Conservation (phyloP, 2,329 filamentous ascomycete species). For the Alternaria arborescens region DNA sequence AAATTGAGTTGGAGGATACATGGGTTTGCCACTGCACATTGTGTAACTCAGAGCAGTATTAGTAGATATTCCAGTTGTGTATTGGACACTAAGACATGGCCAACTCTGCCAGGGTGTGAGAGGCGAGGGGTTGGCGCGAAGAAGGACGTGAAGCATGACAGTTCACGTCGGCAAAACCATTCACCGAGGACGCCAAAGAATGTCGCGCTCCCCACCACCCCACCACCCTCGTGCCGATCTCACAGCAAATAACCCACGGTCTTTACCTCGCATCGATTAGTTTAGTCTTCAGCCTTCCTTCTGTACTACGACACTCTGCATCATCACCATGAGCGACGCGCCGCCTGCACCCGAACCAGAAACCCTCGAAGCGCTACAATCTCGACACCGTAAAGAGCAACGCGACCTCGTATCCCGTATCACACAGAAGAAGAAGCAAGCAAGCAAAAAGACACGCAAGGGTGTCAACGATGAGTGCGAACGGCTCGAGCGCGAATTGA, state of each 20-base stretch:
- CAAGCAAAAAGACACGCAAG: slow-evolving; percentile 79
- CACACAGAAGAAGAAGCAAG: slow-evolving; percentile 96
- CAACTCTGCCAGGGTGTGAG: not conserved
- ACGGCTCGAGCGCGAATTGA: slow-evolving; percentile 63
- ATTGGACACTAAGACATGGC: not conserved
- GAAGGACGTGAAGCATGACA: not conserved
- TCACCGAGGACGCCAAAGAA: slow-evolving; percentile 13
- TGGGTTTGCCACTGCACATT: not conserved
- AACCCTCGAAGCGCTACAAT: slow-evolving; percentile 76
- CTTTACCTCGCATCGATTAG: slow-evolving; percentile 1
- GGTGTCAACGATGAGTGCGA: slow-evolving; percentile 70
- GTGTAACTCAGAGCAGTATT: not conserved
- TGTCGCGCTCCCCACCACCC: slow-evolving; percentile 16
- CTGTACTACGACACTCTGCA: not conserved
- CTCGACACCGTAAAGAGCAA: slow-evolving; percentile 86
- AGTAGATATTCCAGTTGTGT: not conserved
- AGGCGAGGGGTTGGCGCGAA: not conserved
- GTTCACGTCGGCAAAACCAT: slow-evolving; percentile 8
- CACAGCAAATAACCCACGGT: slow-evolving; percentile 9
- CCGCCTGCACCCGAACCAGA: slow-evolving; percentile 15
- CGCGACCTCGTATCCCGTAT: slow-evolving; percentile 84
- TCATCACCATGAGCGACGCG: slow-evolving; percentile 19
- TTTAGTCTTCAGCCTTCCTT: too few species aligned
- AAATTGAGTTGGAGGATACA: not conserved
- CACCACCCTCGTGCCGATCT: slow-evolving; percentile 10